A percentile compares a stretch with the other conserved stretches of the same genome.
These are phyloP conservation scores for Plantago ovata DNA, from an alignment of 257 asterid species.

Conservation along the genomic window DNA sequence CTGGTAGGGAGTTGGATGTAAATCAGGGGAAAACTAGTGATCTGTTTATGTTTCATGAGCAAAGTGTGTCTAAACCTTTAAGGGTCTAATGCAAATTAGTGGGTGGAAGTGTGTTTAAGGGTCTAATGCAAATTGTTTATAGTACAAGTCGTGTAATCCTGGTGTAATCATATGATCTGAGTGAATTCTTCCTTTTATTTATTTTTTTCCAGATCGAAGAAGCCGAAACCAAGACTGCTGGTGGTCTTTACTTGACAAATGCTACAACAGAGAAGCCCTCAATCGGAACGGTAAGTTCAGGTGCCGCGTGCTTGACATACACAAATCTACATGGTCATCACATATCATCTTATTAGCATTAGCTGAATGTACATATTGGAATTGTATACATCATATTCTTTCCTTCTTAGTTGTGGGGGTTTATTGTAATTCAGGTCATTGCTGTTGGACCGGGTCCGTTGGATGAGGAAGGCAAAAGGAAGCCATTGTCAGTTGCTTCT, in stretches of 20 bases:
- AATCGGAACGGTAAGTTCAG: constrained; percentile 61
- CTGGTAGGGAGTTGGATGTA: too few relatives aligned
- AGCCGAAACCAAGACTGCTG: constrained; percentile 83
- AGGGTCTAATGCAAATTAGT: too few relatives aligned
- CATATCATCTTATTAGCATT: too few relatives aligned
- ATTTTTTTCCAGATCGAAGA: constrained; percentile 56
- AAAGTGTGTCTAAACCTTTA: too few relatives aligned
- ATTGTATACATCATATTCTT: too few relatives aligned
- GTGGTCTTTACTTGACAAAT: constrained; percentile 81
- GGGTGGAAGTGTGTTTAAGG: too few relatives aligned
- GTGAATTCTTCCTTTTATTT: neutral
- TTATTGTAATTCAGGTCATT: constrained; percentile 46
- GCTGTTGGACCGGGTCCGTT: constrained; percentile 89
- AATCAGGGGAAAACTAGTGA: too few relatives aligned
- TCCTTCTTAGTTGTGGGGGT: neutral
- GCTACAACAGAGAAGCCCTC: constrained; percentile 93
- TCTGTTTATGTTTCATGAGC: too few relatives aligned
- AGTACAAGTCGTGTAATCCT: too few relatives aligned
- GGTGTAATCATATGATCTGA: neutral
- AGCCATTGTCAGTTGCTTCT: constrained; percentile 53
- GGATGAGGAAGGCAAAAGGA: constrained; percentile 83
- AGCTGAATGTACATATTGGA: neutral
- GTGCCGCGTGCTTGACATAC: too few relatives aligned
- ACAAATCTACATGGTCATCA: too few relatives aligned
- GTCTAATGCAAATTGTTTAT: too few relatives aligned